Conservation (phyloP, 2,329 filamentous ascomycete species). For the Cercospora sesami region DNA sequence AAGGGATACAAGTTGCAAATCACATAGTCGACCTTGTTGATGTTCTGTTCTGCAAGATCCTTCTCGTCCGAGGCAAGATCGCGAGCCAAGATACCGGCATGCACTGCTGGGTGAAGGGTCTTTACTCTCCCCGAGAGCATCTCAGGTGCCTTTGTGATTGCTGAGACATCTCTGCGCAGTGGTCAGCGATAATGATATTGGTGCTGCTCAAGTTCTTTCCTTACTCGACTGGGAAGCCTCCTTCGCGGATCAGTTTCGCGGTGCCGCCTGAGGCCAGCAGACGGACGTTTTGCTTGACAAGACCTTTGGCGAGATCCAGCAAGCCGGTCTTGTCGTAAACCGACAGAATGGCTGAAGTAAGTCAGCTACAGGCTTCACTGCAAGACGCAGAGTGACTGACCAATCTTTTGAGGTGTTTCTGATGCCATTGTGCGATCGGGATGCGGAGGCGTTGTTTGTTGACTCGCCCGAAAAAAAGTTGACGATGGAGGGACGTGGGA, state of each 20-base stretch:
- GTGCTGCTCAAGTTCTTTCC: conserved; percentile 33
- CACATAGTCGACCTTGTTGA: conserved; percentile 91
- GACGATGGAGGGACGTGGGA: neutral
- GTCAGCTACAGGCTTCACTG: neutral
- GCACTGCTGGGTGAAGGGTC: conserved; percentile 84
- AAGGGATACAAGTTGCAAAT: conserved; percentile 99
- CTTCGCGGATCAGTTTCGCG: conserved; percentile 93
- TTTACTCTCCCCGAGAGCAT: conserved; percentile 93
- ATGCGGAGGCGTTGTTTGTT: neutral
- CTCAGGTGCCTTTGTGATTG: conserved; percentile 91
- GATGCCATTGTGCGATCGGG: conserved; percentile 12
- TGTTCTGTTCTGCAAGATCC: conserved; percentile 91
- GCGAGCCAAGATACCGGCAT: conserved; percentile 83
- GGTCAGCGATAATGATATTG: neutral
- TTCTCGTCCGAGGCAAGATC: conserved; percentile 95
- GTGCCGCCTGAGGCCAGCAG: conserved; percentile 94
- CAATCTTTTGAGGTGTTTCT: conserved; percentile 30
- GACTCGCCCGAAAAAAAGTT: conserved; percentile 10
- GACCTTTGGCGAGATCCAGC: conserved; percentile 85
- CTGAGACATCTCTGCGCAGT: conserved; percentile 77
- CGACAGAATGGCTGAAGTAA: conserved; percentile 74
- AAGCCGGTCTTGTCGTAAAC: conserved; percentile 99
- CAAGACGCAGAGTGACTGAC: neutral
- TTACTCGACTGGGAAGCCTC: conserved; percentile 91
- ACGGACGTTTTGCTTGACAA: conserved; percentile 84